Evolutionary conservation across 768 basidiomycete species (phyloP), one percentile per base, ranked within the genome.

Genomic region (Rickenella mellea): DNA sequence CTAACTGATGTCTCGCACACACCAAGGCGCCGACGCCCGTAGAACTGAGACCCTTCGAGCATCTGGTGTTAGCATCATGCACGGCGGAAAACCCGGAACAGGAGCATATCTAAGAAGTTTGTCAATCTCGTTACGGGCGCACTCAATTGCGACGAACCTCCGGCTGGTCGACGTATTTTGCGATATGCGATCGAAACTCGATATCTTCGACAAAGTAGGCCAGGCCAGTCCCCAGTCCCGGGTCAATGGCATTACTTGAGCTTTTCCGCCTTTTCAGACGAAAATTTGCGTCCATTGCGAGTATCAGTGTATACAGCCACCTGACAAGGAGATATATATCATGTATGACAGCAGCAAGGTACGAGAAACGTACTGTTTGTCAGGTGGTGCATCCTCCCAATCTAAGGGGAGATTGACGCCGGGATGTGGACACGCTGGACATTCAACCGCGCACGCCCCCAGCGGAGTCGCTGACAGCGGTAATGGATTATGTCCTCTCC

Each of bases 221-320:
- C 38, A 44, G 51, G 0, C 60, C 58, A 12, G 47, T 37, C 39
- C 52, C 55, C 3, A 63, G 48, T 5, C 51, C 46, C 6, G 61
- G 61, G 45, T 63, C 58, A 3, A 33, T 42, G 7, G 49, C 46
- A 2, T 57, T 48, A 7, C 24, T 55, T 14, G 59, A 61, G 1
- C 54, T 52, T 17, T 48, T 48, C 29, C 48, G 44, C 5, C 52
- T 38, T 41, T 59, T 60, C 10, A 62, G 47, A 0, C 58, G 48
- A 42, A 64, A 65, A 47, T 63, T 63, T 1, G 59, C 52, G 37
- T 63, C 59, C 1, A 64, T 54, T 1, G 51, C 54, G 1, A 64
- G 21, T 32, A 60, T 58, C 5, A 51, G 29, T 2, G 26, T 27
- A 39, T 57, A 55, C 3, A 60, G 24, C 57, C 59, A 64, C 40